These are phyloP conservation scores for Wallacemonas sp. DNA, from an alignment of 208 protist species.

Conservation along the genomic window DNA sequence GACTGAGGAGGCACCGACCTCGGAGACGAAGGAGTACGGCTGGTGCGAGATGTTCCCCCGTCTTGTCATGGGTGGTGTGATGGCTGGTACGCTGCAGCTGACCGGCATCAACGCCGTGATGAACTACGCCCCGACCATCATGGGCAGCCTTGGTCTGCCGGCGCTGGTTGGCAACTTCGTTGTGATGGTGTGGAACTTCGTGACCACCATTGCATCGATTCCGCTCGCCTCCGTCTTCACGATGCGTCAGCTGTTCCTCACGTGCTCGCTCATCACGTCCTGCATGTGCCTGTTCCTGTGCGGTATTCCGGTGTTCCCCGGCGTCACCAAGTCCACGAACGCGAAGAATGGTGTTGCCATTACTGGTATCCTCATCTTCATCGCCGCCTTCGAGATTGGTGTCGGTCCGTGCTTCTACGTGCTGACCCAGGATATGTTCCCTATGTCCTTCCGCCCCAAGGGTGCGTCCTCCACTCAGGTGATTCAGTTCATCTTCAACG, in stretches of 20 bases:
- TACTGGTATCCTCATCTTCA: conserved; percentile 80
- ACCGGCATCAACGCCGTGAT: conserved; percentile 88
- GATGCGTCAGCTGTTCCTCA: conserved; percentile 75
- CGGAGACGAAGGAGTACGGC: conserved; percentile 50
- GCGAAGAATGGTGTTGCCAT: conserved; percentile 71
- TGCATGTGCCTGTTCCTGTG: conserved; percentile 74
- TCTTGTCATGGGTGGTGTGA: conserved; percentile 45
- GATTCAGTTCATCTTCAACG: conserved; percentile 82
- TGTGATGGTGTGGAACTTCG: conserved; percentile 88
- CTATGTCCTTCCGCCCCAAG: conserved; percentile 65
- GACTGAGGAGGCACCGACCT: conserved; percentile 1
- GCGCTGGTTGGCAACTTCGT: conserved; percentile 77
- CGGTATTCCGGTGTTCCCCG: conserved; percentile 80
- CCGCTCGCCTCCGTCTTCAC: conserved; percentile 62
- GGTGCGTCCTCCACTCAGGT: conserved; percentile 68
- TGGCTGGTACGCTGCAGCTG: conserved; percentile 70
- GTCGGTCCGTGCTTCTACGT: conserved; percentile 82
- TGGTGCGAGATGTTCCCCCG: conserved; percentile 38
- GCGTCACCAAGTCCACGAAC: conserved; percentile 27
- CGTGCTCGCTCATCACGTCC: conserved; percentile 54
- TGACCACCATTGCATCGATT: conserved; percentile 74
- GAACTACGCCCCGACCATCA: conserved; percentile 87
- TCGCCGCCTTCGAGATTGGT: conserved; percentile 70
- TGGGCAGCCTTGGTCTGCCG: conserved; percentile 51
- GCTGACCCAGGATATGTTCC: conserved; percentile 83